A percentile compares a stretch with the other conserved stretches of the same genome.
These are phyloP conservation scores for Arachnopeziza araneosa DNA, from an alignment of 2,329 filamentous ascomycete species.

Conservation along the genomic window DNA sequence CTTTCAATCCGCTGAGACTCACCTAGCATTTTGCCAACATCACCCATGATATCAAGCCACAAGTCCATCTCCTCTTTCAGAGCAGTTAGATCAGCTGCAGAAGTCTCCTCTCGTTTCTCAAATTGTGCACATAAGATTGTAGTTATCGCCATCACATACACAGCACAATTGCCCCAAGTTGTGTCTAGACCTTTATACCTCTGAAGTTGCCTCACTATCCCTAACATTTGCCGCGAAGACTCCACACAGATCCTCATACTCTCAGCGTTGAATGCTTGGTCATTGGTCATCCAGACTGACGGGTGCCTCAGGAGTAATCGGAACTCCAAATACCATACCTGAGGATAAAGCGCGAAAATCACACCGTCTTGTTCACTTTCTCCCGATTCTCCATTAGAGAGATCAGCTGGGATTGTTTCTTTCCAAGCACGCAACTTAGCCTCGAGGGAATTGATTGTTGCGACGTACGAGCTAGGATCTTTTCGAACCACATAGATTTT, in stretches of 20 bases:
- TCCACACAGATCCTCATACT: conserved; percentile 62
- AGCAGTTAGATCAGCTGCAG: conserved; percentile 50
- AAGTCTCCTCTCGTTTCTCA: conserved; percentile 58
- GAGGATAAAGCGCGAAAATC: conserved; percentile 49
- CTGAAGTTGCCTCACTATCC: conserved; percentile 52
- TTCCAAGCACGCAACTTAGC: conserved; percentile 57
- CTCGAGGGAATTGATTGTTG: conserved; percentile 60
- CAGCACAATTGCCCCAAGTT: conserved; percentile 69
- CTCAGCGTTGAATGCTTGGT: conserved; percentile 51
- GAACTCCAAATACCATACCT: conserved; percentile 51
- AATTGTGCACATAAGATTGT: conserved; percentile 65
- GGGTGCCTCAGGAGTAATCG: conserved; percentile 57
- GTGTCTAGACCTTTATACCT: conserved; percentile 66
- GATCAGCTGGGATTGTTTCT: conserved; percentile 55
- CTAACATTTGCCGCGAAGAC: conserved; percentile 58
- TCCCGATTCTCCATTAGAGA: conserved; percentile 42
- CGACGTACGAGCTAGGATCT: conserved; percentile 51
- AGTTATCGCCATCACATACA: conserved; percentile 69
- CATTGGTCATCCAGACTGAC: conserved; percentile 50
- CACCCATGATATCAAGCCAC: conserved; percentile 64
- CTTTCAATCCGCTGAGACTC: conserved; percentile 28
- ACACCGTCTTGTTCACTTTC: conserved; percentile 37
- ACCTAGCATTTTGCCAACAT: conserved; percentile 64
- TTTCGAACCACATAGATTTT: conserved; percentile 65
- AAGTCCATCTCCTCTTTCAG: conserved; percentile 62